phyloP scores from a whole-genome alignment of 306 rosid genomes.

The Alnus rubra region DNA sequence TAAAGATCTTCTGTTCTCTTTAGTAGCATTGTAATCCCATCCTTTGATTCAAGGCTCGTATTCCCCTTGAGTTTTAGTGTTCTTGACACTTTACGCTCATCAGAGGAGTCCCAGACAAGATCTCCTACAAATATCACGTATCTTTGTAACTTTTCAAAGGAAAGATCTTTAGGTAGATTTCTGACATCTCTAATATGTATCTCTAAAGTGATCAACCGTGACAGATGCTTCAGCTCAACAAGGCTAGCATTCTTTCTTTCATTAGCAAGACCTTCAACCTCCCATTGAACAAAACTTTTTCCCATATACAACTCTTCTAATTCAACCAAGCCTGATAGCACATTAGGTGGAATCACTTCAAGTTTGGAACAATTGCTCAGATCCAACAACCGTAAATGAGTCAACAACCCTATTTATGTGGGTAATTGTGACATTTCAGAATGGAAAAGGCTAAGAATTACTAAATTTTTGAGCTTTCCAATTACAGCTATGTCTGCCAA shows the following conservation, averaged over 20 bases:
- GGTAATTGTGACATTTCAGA: slow-evolving; percentile 7
- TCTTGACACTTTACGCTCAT: neutral
- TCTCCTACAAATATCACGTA: slow-evolving; percentile 3
- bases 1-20: neutral
- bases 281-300: slow-evolving; percentile 9
- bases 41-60: neutral
- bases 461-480: slow-evolving; percentile 5
- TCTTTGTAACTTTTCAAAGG: neutral
- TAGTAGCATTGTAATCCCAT: neutral
- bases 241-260: slow-evolving; percentile 16
- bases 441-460: rapidly evolving
- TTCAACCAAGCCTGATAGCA: slow-evolving; percentile 14
- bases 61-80: neutral
- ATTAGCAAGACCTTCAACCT: neutral
- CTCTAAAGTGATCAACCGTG: neutral
- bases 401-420: neutral
- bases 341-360: slow-evolving; percentile 4
- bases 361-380: neutral
- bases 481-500: neutral
- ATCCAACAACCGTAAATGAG: slow-evolving; percentile 10
- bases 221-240: slow-evolving; percentile 8
- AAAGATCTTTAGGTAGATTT: neutral
- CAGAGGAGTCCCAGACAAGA: neutral
- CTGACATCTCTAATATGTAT: neutral
- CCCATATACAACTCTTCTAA: slow-evolving; percentile 13